phyloP scores from a whole-genome alignment of 2,329 filamentous ascomycete genomes.

The Pyricularia sp. region DNA sequence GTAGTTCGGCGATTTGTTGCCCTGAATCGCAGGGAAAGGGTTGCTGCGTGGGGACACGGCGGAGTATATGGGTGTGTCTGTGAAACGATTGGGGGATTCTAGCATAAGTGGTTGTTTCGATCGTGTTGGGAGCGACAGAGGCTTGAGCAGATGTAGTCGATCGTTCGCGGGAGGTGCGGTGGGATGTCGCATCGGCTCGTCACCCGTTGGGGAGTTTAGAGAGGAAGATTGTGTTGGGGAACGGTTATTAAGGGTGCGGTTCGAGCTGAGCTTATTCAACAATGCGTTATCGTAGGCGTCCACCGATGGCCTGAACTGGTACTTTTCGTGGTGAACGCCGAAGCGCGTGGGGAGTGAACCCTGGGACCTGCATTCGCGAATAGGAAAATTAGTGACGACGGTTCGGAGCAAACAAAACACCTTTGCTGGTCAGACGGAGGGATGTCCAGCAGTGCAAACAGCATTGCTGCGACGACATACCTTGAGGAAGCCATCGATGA shows the following conservation, averaged over 20 bases:
- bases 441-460: constrained; percentile 1
- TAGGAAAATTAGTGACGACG: not conserved
- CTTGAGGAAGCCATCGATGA: constrained; percentile 22
- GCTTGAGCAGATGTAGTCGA: constrained; percentile 30
- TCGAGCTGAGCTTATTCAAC: constrained; percentile 45
- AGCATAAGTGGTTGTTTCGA: constrained; percentile 29
- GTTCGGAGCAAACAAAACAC: not conserved
- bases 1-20: not conserved
- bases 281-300: constrained; percentile 39
- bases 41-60: constrained; percentile 32
- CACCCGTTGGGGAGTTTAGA: constrained; percentile 32
- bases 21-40: constrained; percentile 23
- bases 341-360: constrained; percentile 32
- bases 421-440: constrained; percentile 10
- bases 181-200: constrained; percentile 18
- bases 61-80: constrained; percentile 37
- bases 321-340: constrained; percentile 40
- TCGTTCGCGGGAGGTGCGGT: constrained; percentile 4
- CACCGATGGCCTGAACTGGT: constrained; percentile 35
- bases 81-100: constrained; percentile 33
- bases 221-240: constrained; percentile 33
- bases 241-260: constrained; percentile 32
- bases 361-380: constrained; percentile 16
- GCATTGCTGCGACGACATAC: constrained; percentile 15
- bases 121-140: constrained; percentile 36